Evolutionary conservation across 1,284 basidiomycete species (phyloP), one percentile per base, ranked within the genome.

Genomic region (Phellinidium pouzarii): DNA sequence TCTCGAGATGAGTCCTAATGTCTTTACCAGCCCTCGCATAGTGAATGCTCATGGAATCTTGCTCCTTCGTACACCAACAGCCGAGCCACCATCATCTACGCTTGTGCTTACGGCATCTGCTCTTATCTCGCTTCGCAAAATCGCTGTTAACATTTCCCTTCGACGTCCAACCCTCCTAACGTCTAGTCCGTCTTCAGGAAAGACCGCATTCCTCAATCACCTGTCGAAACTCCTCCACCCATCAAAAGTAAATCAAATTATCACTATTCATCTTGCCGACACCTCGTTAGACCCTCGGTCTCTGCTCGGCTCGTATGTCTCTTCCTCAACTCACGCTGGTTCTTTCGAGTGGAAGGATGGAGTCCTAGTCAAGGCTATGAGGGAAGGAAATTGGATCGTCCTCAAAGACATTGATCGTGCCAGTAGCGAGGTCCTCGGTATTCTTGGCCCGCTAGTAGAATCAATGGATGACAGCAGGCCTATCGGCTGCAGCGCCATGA

Each of bases 291-390:
- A 99, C 64, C 87, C 95, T 31, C 91, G 96, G 46, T 87, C 93
- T 1, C 78, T 99, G 1, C 78, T 99, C 29, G 96, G 96, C 4
- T 95, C 93, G 1, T 96, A 98, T 57, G 75, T 93, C 2, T 96
- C 95, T 1, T 97, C 94, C 0, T 76, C 88, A 0, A 85, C 80
- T 1, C 79, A 82, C 37, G 87, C 92, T 0, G 96, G 96, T 8
- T 84, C 84, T 0, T 99, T 99, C 61, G 91, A 95, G 63, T 99
- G 94, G 89, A 90, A 90, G 65, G 94, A 99, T 60, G 96, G 96
- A 9, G 88, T 94, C 0, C 75, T 99, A 43, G 85, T 95, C 4
- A 87, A 90, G 44, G 90, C 95, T 0, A 87, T 99, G 73, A 79
- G 84, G 40, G 84, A 91, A 59, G 96, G 96, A 11, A 84, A 85